Evolutionary conservation across 139 green algal species (phyloP).

Genomic region (Chlorella sorokiniana): DNA sequence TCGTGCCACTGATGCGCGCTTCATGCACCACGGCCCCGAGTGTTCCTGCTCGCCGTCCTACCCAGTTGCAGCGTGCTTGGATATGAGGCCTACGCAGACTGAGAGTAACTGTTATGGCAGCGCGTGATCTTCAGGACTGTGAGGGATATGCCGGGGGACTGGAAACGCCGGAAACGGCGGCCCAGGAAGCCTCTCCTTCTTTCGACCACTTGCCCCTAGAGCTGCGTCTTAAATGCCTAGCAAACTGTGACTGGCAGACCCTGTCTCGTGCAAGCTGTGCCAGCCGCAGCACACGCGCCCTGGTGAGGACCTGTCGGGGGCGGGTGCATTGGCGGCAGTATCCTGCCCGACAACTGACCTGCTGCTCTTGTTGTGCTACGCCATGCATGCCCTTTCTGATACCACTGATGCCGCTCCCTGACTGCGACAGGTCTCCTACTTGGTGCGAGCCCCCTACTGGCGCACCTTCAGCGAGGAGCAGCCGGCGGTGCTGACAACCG

Average conservation of each 20-base stretch:
- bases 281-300: not conserved
- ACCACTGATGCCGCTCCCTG: not conserved
- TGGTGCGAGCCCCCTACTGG: constrained; percentile 26
- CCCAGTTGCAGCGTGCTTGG: no score
- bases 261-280: constrained; percentile 1
- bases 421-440: constrained; percentile 11
- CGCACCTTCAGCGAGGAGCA: constrained; percentile 5
- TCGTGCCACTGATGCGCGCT: no score
- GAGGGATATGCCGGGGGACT: not conserved
- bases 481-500: constrained; percentile 14
- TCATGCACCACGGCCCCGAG: no score
- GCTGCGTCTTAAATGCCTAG: constrained; percentile 3
- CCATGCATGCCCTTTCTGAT: not conserved
- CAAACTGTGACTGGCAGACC: constrained; percentile 18
- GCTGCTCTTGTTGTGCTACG: not conserved
- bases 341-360: not conserved
- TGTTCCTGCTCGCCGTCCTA: no score
- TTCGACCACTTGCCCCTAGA: constrained; percentile 15
- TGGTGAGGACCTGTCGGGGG: not conserved
- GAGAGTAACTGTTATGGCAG: not conserved
- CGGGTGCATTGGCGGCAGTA: not conserved
- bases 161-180: not conserved
- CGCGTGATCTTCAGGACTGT: not conserved
- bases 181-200: not conserved
- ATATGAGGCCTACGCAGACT: no score